A percentile compares a stretch with the other conserved stretches of the same genome.
Conservation (phyloP, 202 grass and related monocot genomes). For the Cymbopogon flexuosus region DNA sequence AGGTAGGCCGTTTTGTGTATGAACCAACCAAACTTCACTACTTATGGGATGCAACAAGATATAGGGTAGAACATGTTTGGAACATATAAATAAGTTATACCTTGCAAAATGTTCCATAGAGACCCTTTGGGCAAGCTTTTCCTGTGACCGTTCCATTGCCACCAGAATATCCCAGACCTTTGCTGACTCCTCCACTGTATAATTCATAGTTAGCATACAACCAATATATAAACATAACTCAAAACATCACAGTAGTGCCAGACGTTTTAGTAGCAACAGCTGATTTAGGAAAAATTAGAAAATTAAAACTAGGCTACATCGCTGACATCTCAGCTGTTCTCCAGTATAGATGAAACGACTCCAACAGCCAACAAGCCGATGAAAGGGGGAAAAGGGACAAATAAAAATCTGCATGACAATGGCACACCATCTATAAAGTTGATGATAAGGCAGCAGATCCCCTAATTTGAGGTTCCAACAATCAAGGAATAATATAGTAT, state of each 20-base stretch:
- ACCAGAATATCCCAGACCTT: conserved; percentile 62
- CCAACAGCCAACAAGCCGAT: neutral
- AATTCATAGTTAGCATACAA: conserved; percentile 20
- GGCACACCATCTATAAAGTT: neutral
- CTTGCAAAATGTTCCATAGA: conserved; percentile 99
- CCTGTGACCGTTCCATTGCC: conserved; percentile 92
- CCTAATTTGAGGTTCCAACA: conserved; percentile 1
- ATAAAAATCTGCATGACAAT: neutral
- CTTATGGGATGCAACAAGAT: neutral
- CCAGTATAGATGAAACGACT: neutral
- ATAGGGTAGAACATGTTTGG: neutral
- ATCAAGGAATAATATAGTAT: neutral
- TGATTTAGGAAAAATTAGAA: neutral
- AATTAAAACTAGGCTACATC: neutral
- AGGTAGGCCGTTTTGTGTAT: neutral
- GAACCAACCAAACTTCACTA: conserved; percentile 10
- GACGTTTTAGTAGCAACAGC: neutral
- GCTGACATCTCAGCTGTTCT: conserved; percentile 1
- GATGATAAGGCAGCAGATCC: neutral
- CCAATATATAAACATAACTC: neutral
- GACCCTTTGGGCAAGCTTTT: conserved; percentile 87
- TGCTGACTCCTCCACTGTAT: conserved; percentile 74
- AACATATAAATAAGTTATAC: conserved; percentile 47
- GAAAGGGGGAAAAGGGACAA: neutral
- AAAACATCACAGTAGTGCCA: neutral